Evolutionary conservation across 2,329 filamentous ascomycete genomes (phyloP).

Genomic region (Pyricularia pennisetigena): DNA sequence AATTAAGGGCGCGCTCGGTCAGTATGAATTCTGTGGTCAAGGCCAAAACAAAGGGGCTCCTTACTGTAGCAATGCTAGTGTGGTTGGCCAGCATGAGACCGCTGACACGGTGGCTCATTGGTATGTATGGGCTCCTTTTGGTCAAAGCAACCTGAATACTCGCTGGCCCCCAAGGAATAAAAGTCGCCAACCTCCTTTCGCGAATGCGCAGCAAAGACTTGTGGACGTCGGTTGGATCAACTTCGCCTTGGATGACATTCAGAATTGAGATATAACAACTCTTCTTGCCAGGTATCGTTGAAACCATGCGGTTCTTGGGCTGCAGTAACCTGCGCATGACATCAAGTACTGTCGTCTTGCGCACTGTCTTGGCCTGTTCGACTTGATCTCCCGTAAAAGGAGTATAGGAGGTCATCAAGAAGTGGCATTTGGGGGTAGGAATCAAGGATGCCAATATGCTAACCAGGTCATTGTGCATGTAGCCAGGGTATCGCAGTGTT

Average conservation of each 20-base stretch:
- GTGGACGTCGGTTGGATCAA: conserved; percentile 95
- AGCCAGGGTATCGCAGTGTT: conserved; percentile 90
- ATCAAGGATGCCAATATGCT: conserved; percentile 95
- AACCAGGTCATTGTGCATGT: conserved; percentile 99
- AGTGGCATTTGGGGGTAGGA: conserved; percentile 92
- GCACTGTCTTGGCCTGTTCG: conserved; percentile 92
- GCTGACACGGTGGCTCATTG: conserved; percentile 87
- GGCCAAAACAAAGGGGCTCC: conserved; percentile 14
- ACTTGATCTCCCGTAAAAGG: conserved; percentile 95
- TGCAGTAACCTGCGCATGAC: conserved; percentile 94
- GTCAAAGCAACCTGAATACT: conserved; percentile 96
- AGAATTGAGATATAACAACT: conserved; percentile 99
- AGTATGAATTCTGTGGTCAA: conserved; percentile 1
- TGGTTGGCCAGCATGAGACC: conserved; percentile 98
- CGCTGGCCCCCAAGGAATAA: conserved; percentile 96
- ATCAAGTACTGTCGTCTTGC: conserved; percentile 95
- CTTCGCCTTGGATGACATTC: conserved; percentile 98
- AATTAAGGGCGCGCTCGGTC: not conserved
- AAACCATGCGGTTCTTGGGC: conserved; percentile 99
- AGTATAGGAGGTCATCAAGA: conserved; percentile 97
- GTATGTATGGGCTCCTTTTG: conserved; percentile 91
- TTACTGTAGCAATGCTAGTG: conserved; percentile 84
- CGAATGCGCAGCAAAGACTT: conserved; percentile 95
- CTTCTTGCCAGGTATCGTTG: conserved; percentile 87
- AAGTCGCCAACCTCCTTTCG: conserved; percentile 85